Percentiles rank a stretch among this genome's conserved stretches.
Evolutionary conservation across 805 yeast genomes (phyloP).

Genomic region (Saccharomyces mikatae): DNA sequence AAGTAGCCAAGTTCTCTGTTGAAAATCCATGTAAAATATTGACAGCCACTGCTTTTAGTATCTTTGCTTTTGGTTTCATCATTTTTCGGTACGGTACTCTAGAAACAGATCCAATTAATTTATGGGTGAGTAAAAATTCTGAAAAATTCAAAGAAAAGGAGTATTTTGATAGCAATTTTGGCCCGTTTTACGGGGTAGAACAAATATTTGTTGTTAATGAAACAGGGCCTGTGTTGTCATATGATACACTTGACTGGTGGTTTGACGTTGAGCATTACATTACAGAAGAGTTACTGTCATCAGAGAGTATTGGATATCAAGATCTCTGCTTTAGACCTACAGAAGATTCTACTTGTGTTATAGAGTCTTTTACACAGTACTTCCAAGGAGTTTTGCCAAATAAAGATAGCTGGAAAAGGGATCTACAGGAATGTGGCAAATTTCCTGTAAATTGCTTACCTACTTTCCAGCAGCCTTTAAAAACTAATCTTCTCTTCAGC

Average conservation of each 20-base stretch:
- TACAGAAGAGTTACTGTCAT: conserved; percentile 24
- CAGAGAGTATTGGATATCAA: conserved; percentile 35
- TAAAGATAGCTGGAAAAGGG: conserved; percentile 42
- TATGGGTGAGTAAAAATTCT: conserved; percentile 84
- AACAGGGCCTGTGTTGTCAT: conserved; percentile 60
- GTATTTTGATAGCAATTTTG: conserved; percentile 72
- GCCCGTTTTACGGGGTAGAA: conserved; percentile 85
- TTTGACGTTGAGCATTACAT: conserved; percentile 63
- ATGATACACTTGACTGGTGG: conserved; percentile 81
- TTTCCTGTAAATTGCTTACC: conserved; percentile 90
- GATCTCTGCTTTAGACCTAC: conserved; percentile 81
- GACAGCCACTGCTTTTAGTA: conserved; percentile 33
- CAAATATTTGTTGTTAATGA: conserved; percentile 70
- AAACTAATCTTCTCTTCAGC: conserved; percentile 64
- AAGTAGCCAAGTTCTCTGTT: conserved; percentile 53
- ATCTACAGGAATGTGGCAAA: conserved; percentile 53
- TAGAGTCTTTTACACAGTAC: conserved; percentile 85
- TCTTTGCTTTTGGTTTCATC: conserved; percentile 27
- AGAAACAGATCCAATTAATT: conserved; percentile 70
- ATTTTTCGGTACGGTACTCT: conserved; percentile 43
- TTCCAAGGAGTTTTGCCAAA: conserved; percentile 57
- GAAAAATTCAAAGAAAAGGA: conserved; percentile 59
- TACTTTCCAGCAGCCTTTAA: conserved; percentile 81
- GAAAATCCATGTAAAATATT: conserved; percentile 48
- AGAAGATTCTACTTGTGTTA: conserved; percentile 63